Percentiles rank a stretch among this genome's conserved stretches.
These are phyloP conservation scores for Medicago truncatula DNA, from an alignment of 306 rosid species.

Conservation along the genomic window DNA sequence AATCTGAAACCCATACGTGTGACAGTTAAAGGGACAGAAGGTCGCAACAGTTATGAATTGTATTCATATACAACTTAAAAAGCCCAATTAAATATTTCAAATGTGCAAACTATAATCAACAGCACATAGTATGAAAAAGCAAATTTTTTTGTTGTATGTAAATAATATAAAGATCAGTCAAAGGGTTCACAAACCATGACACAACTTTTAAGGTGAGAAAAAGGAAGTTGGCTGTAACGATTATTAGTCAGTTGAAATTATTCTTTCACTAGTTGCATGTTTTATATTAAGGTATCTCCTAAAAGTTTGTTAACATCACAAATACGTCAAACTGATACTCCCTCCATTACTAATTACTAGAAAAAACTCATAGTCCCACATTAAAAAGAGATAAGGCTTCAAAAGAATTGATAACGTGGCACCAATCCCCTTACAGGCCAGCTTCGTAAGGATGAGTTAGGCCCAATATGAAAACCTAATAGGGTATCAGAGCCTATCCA, in stretches of 20 bases:
- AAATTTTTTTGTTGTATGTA: neutral
- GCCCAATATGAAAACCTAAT: neutral
- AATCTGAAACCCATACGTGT: slow-evolving; percentile 62
- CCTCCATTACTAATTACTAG: neutral
- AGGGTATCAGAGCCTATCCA: neutral
- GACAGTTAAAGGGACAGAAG: slow-evolving; percentile 35
- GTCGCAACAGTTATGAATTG: slow-evolving; percentile 40
- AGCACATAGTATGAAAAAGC: slow-evolving; percentile 4
- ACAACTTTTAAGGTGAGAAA: slow-evolving; percentile 28
- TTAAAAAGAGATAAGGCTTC: neutral
- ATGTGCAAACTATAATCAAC: slow-evolving; percentile 24
- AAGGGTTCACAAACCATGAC: neutral
- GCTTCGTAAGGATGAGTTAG: neutral
- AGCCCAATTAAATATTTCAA: slow-evolving; percentile 10
- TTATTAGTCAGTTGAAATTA: neutral
- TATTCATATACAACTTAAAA: slow-evolving; percentile 25
- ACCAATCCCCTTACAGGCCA: neutral
- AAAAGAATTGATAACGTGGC: neutral
- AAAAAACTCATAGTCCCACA: neutral
- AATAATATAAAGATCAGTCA: slow-evolving; percentile 15
- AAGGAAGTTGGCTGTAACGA: slow-evolving; percentile 23
- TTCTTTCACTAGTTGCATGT: slow-evolving; percentile 22
- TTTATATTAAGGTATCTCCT: slow-evolving; percentile 1
- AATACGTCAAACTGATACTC: slow-evolving; percentile 22
- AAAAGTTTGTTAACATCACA: slow-evolving; percentile 12